These are phyloP conservation scores for Naganishia sp. DNA, from an alignment of 1,284 basidiomycete species.

Conservation along the genomic window DNA sequence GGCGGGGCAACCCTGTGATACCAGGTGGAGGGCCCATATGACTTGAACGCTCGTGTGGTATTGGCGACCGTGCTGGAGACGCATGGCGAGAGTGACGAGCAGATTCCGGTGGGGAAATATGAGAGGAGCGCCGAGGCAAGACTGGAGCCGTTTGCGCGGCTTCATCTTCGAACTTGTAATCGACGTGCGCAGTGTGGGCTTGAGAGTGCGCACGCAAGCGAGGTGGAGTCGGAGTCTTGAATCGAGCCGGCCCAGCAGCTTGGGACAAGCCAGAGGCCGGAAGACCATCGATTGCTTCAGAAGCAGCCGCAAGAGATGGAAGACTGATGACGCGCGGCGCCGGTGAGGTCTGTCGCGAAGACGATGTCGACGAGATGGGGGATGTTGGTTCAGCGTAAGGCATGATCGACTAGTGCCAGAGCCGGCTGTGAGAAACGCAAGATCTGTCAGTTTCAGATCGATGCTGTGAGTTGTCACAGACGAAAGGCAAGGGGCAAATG, in stretches of 20 bases:
- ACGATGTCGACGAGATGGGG: slow-evolving; percentile 38
- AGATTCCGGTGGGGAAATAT: slow-evolving; percentile 20
- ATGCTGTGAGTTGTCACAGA: not conserved
- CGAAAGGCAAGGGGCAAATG: not conserved
- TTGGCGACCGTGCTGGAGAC: slow-evolving; percentile 18
- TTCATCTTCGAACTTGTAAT: slow-evolving; percentile 19
- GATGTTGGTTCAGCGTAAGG: slow-evolving; percentile 51
- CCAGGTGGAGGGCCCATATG: not conserved
- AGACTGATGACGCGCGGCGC: slow-evolving; percentile 2
- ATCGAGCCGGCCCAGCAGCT: not conserved
- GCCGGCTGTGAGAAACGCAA: not conserved
- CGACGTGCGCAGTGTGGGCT: not conserved
- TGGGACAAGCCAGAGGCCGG: not conserved
- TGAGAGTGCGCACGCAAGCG: slow-evolving; percentile 20
- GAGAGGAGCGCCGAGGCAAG: slow-evolving; percentile 16
- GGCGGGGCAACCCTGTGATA: slow-evolving; percentile 16
- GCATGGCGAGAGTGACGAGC: slow-evolving; percentile 19
- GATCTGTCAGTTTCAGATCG: slow-evolving; percentile 6
- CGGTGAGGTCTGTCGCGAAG: slow-evolving; percentile 35
- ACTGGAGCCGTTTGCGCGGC: slow-evolving; percentile 5
- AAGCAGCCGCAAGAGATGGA: slow-evolving; percentile 14
- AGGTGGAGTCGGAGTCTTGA: slow-evolving; percentile 17
- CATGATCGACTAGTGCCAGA: slow-evolving; percentile 39
- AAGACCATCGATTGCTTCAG: slow-evolving; percentile 22
- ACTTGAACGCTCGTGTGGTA: slow-evolving; percentile 4